phyloP scores from a whole-genome alignment of 108 stramenopile species.

The Skeletonema potamos region DNA sequence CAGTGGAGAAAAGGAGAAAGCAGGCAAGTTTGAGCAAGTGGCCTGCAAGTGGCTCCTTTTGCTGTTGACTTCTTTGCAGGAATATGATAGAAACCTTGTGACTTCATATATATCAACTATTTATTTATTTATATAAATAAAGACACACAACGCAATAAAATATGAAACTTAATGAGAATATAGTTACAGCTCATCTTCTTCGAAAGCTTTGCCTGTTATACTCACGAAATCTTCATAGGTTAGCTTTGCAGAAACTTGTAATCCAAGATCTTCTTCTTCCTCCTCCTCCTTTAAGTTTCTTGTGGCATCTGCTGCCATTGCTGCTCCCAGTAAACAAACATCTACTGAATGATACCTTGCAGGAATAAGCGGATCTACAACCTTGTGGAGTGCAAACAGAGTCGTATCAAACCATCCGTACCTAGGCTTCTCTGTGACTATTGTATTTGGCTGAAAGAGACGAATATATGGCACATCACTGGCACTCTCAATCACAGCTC shows the following conservation, averaged over 20 bases:
- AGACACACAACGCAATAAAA: no score
- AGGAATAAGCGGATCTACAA: conserved; percentile 14
- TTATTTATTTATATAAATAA: no score
- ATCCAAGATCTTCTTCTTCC: neutral
- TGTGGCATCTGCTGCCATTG: conserved; percentile 19
- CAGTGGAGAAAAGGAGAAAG: no score
- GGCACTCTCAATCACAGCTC: conserved; percentile 1
- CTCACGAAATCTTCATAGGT: neutral
- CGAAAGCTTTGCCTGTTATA: neutral
- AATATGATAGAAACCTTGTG: no score
- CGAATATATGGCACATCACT: conserved; percentile 15
- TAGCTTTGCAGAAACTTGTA: neutral
- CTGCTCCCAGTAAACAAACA: conserved; percentile 7
- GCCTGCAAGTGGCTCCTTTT: no score
- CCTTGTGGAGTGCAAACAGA: conserved; percentile 7
- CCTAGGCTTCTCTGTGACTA: conserved; percentile 14
- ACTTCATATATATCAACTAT: no score
- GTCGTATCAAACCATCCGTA: conserved; percentile 29
- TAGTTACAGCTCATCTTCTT: neutral
- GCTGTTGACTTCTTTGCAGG: no score
- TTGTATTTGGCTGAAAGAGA: conserved; percentile 15
- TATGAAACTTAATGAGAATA: no score
- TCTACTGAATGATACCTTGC: conserved; percentile 18
- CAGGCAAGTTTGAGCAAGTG: no score
- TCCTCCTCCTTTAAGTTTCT: neutral